Percentiles rank a stretch among this genome's conserved stretches.
phyloP scores from a whole-genome alignment of 768 basidiomycete genomes.

The Cyclocybe aegerita region DNA sequence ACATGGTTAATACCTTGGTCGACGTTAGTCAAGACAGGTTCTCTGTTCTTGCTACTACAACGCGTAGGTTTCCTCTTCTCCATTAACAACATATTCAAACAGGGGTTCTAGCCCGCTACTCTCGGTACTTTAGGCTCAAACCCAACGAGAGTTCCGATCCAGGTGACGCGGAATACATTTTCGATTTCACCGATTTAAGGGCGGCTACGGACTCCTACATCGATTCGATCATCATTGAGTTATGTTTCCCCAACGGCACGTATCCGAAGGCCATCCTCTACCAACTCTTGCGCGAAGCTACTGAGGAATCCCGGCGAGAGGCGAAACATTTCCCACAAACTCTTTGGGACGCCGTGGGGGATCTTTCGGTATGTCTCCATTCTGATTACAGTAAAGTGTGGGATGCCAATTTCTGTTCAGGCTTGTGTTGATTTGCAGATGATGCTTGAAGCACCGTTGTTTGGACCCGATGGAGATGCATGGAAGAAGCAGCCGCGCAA shows the following conservation, averaged over 20 bases:
- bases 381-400: background rate
- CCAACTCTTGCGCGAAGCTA: conserved; percentile 66
- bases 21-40: conserved; percentile 64
- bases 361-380: conserved; percentile 59
- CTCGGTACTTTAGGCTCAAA: conserved; percentile 69
- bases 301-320: conserved; percentile 72
- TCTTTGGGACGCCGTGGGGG: conserved; percentile 81
- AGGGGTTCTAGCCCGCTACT: conserved; percentile 57
- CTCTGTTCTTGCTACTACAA: conserved; percentile 65
- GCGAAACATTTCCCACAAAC: conserved; percentile 75
- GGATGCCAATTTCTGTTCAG: conserved; percentile 30
- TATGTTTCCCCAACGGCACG: conserved; percentile 70
- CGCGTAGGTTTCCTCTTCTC: conserved; percentile 46
- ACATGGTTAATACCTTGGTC: conserved; percentile 61
- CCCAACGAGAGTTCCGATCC: conserved; percentile 31
- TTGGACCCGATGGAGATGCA: conserved; percentile 50
- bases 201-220: conserved; percentile 73
- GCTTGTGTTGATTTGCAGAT: conserved; percentile 65
- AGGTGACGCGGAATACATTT: conserved; percentile 53
- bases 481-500: conserved; percentile 50
- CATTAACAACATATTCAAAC: background rate
- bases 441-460: conserved; percentile 59
- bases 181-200: conserved; percentile 64
- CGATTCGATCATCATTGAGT: conserved; percentile 81
- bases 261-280: conserved; percentile 70